These are phyloP conservation scores for Canna indica DNA, from an alignment of 176 grass and related monocot species.

Conservation along the genomic window DNA sequence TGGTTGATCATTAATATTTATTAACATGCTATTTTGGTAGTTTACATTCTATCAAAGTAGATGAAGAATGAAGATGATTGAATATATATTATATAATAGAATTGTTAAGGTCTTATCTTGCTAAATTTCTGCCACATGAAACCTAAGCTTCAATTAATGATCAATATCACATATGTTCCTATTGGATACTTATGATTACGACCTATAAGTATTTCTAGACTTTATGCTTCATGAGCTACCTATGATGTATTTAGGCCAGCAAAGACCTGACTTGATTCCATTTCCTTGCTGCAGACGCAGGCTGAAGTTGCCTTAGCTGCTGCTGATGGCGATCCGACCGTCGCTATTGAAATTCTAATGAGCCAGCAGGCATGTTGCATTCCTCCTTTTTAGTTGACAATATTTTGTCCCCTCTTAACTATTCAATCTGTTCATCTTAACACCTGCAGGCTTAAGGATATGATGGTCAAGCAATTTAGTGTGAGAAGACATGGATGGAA, in stretches of 20 bases:
- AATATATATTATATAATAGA: too few relatives aligned
- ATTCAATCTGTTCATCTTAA: background rate
- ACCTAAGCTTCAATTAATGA: too few relatives aligned
- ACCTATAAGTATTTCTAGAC: too few relatives aligned
- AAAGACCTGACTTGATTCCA: background rate
- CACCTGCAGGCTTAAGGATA: background rate
- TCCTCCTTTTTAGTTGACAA: background rate
- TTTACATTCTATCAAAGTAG: background rate
- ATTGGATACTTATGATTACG: too few relatives aligned
- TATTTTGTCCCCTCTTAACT: background rate
- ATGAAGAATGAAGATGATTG: too few relatives aligned
- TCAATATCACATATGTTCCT: too few relatives aligned
- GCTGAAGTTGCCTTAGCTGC: slow-evolving; percentile 95
- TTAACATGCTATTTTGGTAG: too few relatives aligned
- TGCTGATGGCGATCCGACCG: slow-evolving; percentile 83
- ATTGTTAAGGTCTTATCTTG: too few relatives aligned
- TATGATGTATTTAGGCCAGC: background rate
- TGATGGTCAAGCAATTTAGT: background rate
- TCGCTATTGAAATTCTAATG: slow-evolving; percentile 96
- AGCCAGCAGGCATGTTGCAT: slow-evolving; percentile 54
- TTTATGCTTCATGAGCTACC: background rate
- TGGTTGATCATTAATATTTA: too few relatives aligned
- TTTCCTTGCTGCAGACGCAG: slow-evolving; percentile 47
- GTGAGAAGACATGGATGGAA: background rate
- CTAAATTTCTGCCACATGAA: too few relatives aligned